Base-by-base conservation (phyloP, 805 yeast species). In the Zygotorulaspora chibaensis region DNA sequence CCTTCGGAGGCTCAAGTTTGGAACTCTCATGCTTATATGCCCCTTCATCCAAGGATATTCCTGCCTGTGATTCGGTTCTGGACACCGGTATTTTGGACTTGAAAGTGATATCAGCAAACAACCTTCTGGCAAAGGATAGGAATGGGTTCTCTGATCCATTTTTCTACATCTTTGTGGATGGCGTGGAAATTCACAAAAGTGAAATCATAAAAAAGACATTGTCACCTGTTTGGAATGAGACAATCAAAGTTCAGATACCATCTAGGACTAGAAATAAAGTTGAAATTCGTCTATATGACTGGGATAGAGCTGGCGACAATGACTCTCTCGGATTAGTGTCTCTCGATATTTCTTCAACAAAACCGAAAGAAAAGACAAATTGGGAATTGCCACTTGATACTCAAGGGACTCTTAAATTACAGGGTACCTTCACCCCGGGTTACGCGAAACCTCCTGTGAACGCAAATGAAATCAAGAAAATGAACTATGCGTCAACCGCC, bases 101-200 rank as follows among this genome's bases (percentile, higher is more conserved):
- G 53, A 80, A 78, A 31, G 67, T 86, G 43, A 56, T 81, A 31
- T 72, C 77, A 39, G 93, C 81, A 26, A 71, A 71, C 20, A 65
- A 71, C 41, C 67, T 86, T 48, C 59, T 64, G 40, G 66, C 88
- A 7, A 84, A 79, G 38, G 93, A 86, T 62, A 68, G 77, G 43
- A 83, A 82, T 56, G 93, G 93, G 45, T 81, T 80, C 57, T 82
- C 91, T 3, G 95, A 86, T 69, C 95, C 95, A 45, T 78, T 71
- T 56, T 74, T 74, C 38, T 66, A 65, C 18, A 62, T 85, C n/a
- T 67, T 61, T 38, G 60, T 82, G 13, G 81, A 83, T 58, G 83
- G 79, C 7, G 58, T 69, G 35, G 72, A 76, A 52, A 64, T 80
- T 4, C 77, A 63, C 68, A 84, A 72, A 65, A 80, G 86, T 9